Base-by-base conservation (phyloP, 2,329 filamentous ascomycete genomes). In the Elsinoe batatas region DNA sequence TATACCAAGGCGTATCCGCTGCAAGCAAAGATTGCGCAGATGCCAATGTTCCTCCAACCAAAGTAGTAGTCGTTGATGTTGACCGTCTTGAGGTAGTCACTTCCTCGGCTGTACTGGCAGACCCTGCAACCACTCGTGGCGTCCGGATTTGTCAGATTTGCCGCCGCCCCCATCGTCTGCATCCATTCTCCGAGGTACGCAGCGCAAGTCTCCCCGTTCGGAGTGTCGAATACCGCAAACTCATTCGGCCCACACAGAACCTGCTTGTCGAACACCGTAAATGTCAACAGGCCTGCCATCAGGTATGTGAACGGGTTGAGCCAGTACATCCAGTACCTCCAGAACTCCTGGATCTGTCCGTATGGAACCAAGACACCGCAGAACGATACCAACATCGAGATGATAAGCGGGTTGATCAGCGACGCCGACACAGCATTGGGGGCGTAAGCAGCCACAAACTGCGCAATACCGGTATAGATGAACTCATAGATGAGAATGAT, bases 1-100 rank as follows among this genome's bases (percentile, higher is more conserved):
- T 71, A 78, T 1, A 77, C 75, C 57, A 76, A 54, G 1, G 65
- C 70, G 58, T 84, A 85, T 1, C 75, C 78, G 56, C 74, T 77
- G 37, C 80, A 58, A 1, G 72, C 76, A 60, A 84, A 83, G 4
- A 80, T 68, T 1, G 76, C 77, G 2, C 78, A 75, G 47, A 85
- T 81, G 0, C 64, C 84, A 0, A 80, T 79, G 66, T 87, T 75
- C 49, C 84, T 75, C 84, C 84, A 88, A 0, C 81, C 83, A 61
- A 81, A 82, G 58, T 75, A 79, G 60, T 85, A 80, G 3, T 80
- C 74, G 1, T 73, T 72, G 6, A 87, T 62, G 63, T 86, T 84
- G 11, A 87, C 59, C 0, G 74, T 79, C 1, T 67, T 62, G 2
- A 87, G 65, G 60, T 84, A 87, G 57, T 85, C 83, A 5, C 75